Conservation (phyloP, 2,329 filamentous ascomycete genomes). For the Colletotrichum endophyticum region DNA sequence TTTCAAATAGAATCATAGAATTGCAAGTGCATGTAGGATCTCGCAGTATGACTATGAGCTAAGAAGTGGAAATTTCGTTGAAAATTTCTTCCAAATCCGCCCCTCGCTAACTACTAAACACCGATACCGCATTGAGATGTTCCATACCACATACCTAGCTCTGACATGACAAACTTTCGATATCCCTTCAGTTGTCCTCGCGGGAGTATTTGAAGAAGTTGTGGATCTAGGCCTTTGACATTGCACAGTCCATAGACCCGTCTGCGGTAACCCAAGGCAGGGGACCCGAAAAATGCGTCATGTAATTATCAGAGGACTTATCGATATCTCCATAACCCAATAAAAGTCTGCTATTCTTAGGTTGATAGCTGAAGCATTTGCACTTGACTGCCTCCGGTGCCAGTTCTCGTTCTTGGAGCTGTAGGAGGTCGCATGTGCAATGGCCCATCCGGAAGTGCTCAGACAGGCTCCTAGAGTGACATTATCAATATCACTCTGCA, state of each 20-base stretch:
- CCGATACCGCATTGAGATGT: background rate
- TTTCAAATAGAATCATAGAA: background rate
- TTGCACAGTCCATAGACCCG: background rate
- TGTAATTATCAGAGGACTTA: background rate
- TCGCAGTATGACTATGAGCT: background rate
- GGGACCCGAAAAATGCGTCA: background rate
- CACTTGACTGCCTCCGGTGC: background rate
- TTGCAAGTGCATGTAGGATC: background rate
- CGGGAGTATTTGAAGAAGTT: background rate
- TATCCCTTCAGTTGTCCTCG: background rate
- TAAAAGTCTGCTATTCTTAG: background rate
- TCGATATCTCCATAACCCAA: background rate
- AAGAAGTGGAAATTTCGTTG: background rate
- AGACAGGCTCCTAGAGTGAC: background rate
- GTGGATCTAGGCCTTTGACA: background rate
- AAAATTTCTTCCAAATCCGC: background rate
- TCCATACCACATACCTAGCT: background rate
- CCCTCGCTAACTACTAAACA: background rate
- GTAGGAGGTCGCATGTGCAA: background rate
- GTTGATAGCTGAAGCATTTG: background rate
- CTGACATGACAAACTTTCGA: background rate
- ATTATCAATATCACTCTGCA: background rate
- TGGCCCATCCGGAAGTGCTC: background rate
- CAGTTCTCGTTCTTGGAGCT: background rate
- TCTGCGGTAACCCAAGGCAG: background rate